Percentiles rank a stretch among this genome's conserved stretches.
Evolutionary conservation across 2,329 filamentous ascomycete species (phyloP).

Genomic region (Fusarium sp.): DNA sequence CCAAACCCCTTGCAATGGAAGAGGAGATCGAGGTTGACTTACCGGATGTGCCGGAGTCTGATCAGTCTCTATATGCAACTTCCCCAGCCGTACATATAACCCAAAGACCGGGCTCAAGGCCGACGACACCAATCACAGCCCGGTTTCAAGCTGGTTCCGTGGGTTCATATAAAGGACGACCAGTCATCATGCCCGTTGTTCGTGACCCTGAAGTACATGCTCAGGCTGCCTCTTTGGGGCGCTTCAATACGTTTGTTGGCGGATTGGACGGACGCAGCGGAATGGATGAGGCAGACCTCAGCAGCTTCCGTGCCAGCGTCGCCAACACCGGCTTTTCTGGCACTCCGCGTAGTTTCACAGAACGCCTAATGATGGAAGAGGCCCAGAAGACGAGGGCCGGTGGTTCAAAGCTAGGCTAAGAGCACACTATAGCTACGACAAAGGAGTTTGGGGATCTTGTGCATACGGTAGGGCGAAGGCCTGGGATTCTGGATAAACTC

Average conservation of each 20-base stretch:
- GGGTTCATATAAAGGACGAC: slow-evolving; percentile 68
- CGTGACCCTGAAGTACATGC: slow-evolving; percentile 63
- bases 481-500: slow-evolving; percentile 44
- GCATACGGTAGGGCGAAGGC: slow-evolving; percentile 41
- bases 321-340: slow-evolving; percentile 58
- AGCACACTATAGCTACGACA: slow-evolving; percentile 24
- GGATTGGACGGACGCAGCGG: slow-evolving; percentile 66
- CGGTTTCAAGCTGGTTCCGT: slow-evolving; percentile 58
- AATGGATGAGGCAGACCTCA: slow-evolving; percentile 61
- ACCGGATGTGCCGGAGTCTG: slow-evolving; percentile 42
- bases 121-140: slow-evolving; percentile 51
- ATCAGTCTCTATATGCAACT: slow-evolving; percentile 56
- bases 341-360: slow-evolving; percentile 62
- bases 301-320: slow-evolving; percentile 59
- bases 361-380: slow-evolving; percentile 64
- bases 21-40: slow-evolving; percentile 54
- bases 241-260: slow-evolving; percentile 66
- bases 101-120: slow-evolving; percentile 47
- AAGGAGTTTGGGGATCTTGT: slow-evolving; percentile 45
- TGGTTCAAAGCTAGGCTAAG: slow-evolving; percentile 38
- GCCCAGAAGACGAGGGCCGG: slow-evolving; percentile 51
- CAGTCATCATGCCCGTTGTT: slow-evolving; percentile 66
- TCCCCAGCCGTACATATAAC: slow-evolving; percentile 61
- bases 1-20: slow-evolving; percentile 48
- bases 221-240: slow-evolving; percentile 62